Evolutionary conservation across 306 rosid genomes (phyloP).

Genomic region (Abrus pulchellus): DNA sequence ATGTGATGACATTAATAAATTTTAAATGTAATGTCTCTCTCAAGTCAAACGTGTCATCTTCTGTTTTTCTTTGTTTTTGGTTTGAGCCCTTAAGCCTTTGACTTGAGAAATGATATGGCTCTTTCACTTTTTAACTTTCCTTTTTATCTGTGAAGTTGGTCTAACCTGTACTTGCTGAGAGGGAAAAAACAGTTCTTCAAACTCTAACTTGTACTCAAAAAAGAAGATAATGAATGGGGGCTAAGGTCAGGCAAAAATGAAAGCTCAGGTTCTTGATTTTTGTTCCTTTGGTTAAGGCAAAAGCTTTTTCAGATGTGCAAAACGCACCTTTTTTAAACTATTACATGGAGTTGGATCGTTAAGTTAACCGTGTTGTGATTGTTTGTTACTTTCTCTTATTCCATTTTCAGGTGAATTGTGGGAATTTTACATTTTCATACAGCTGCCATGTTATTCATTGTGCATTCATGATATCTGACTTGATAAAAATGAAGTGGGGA

Average conservation of each 20-base stretch:
- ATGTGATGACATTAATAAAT: too few relatives aligned
- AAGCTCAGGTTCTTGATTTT: neutral
- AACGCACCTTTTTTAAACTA: neutral
- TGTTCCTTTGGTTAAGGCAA: conserved; percentile 17
- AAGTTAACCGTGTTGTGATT: conserved; percentile 55
- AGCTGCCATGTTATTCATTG: neutral
- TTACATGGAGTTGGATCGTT: conserved; percentile 66
- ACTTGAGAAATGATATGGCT: neutral
- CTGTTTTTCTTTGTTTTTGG: too few relatives aligned
- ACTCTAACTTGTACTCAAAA: neutral
- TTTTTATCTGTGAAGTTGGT: neutral
- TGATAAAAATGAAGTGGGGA: conserved; percentile 12
- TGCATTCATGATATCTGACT: neutral
- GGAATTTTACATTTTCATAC: neutral
- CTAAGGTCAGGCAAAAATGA: neutral
- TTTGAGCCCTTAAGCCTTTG: too few relatives aligned
- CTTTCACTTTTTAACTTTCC: neutral
- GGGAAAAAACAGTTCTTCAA: neutral
- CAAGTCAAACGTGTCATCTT: neutral
- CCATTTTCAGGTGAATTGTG: neutral
- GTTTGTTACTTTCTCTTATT: conserved; percentile 32
- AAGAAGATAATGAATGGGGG: neutral
- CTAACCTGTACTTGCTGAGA: neutral
- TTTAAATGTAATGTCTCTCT: conserved; percentile 1
- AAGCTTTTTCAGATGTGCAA: conserved; percentile 8